These are phyloP conservation scores for Lobosporangium transversale DNA, from an alignment of 192 early-diverging fungal genomes.

Conservation along the genomic window DNA sequence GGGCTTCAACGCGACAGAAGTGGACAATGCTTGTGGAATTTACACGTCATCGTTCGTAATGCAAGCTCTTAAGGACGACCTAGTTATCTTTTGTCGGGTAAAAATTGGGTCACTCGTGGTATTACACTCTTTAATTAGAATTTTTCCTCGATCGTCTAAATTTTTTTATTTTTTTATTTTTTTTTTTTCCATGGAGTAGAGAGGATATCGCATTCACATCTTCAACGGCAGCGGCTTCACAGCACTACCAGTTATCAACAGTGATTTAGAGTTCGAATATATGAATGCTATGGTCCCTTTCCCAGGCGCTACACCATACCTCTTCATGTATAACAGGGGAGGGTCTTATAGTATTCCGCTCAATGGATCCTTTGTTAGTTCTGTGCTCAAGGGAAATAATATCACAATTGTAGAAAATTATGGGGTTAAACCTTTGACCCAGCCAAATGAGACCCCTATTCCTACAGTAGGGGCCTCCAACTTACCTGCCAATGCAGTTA, in stretches of 20 bases:
- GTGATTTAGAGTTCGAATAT: not conserved
- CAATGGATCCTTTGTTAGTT: not conserved
- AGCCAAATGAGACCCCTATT: too few species aligned
- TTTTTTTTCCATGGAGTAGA: too few species aligned
- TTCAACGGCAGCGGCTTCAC: not conserved
- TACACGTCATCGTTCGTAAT: not conserved
- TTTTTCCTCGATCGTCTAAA: too few species aligned
- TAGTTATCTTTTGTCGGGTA: not conserved
- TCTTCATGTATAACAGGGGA: not conserved
- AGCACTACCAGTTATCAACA: not conserved
- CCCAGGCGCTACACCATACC: not conserved
- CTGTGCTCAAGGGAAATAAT: not conserved
- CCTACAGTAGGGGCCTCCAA: too few species aligned
- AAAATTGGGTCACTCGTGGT: not conserved
- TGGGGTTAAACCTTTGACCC: too few species aligned
- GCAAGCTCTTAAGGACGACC: not conserved
- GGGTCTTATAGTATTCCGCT: not conserved
- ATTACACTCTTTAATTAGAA: not conserved
- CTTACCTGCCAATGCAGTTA: not conserved
- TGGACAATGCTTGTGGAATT: not conserved
- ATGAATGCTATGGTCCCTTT: not conserved
- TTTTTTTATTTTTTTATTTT: not conserved
- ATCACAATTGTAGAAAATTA: not conserved
- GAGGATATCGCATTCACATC: too few species aligned
- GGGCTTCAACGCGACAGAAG: not conserved